Evolutionary conservation across 371 early-diverging fungal species (phyloP), one percentile per base, ranked within the genome.

Genomic region (Smittium culicis): DNA sequence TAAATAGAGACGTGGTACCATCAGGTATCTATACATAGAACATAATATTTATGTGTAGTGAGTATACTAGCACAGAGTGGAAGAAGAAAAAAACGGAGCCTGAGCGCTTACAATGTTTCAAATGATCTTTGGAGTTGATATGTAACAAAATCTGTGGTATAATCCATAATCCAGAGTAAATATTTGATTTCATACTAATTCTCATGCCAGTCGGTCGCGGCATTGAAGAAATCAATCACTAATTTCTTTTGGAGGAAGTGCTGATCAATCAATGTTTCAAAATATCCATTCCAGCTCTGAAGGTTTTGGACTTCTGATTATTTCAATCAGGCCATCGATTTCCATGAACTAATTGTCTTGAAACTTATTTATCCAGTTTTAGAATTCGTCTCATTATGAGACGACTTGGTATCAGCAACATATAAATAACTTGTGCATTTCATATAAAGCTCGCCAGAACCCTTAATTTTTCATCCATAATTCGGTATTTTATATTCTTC

Each of bases 361-460:
- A 45, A 20, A 45, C 11, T 45, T 45, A 11, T 11, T 45, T 45
- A 11, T 45, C 20, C 11, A 45, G 45, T 20, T 45, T 11, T 45
- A 45, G 45, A 20, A 45, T 5, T 45, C 45, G 5, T 5, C 45
- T 11, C 20, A 45, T 11, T 20, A 45, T 45, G 5, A 45, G 20
- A 45, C 45, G 5, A 11, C 20, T n/a, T 31, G 1, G 14, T 16
- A 24, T 3, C 16, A 66, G 31, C 24, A 57, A 66, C 32, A 60
- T 35, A 17, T 33, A 28, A 0, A 70, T 27, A 25, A 67, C 55
- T 33, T 34, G 54, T 29, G 68, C 20, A 17, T 54, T 24, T 54
- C 70, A 63, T 2, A 70, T 70, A 14, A 70, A 25, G 16, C 62
- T 28, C 32, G 70, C 70, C 25, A 70, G 70, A 30, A 33, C 33